A percentile compares a stretch with the other conserved stretches of the same genome.
Evolutionary conservation across 306 rosid species (phyloP).

Genomic region (Acacia melanoxylon): DNA sequence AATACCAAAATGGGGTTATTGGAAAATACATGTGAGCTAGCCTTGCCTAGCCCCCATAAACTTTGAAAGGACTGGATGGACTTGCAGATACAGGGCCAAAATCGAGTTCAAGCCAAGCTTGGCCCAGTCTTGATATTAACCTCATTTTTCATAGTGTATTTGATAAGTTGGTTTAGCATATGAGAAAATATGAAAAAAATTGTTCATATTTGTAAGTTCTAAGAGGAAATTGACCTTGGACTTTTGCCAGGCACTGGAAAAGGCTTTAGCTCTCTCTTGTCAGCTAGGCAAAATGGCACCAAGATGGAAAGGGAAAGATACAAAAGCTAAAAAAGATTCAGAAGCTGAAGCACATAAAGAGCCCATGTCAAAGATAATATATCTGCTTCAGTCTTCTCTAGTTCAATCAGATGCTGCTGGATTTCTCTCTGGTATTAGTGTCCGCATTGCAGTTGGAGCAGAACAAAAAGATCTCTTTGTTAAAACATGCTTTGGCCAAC

Average conservation of each 20-base stretch:
- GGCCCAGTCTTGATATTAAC: no score
- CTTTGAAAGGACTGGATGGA: no score
- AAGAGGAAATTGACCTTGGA: neutral
- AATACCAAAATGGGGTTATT: no score
- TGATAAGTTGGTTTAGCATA: neutral
- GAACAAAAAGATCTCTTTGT: conserved; percentile 57
- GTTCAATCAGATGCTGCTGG: conserved; percentile 52
- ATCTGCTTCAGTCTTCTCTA: conserved; percentile 60
- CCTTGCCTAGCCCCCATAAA: no score
- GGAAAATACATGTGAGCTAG: no score
- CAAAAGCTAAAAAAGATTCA: conserved; percentile 62
- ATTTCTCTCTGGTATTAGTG: conserved; percentile 42
- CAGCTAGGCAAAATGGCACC: conserved; percentile 45
- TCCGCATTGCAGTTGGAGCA: conserved; percentile 45
- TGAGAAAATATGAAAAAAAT: neutral
- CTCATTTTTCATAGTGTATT: neutral
- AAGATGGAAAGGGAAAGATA: conserved; percentile 82
- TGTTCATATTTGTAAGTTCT: neutral
- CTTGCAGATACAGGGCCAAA: no score
- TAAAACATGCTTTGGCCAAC: conserved; percentile 67
- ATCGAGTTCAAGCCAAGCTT: no score
- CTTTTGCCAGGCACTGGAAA: neutral
- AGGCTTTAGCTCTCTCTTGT: neutral
- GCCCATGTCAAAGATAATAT: conserved; percentile 67
- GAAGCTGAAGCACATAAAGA: conserved; percentile 64